Conservation (phyloP, 208 protist species). For the Acanthamoeba culbertsoni region DNA sequence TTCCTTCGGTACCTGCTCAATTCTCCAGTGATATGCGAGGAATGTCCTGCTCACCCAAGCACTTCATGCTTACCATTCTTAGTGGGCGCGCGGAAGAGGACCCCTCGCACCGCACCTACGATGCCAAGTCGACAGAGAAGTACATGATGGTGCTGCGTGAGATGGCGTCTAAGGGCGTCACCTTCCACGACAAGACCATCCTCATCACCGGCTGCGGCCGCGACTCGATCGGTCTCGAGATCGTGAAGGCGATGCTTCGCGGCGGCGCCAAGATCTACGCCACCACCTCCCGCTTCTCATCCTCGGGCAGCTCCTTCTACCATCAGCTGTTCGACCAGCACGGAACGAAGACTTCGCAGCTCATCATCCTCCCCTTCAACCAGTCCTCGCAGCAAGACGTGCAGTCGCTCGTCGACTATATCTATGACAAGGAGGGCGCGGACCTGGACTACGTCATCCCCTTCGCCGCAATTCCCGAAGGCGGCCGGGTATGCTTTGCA, state of each 20-base stretch:
- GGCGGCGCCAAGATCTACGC: conserved; percentile 61
- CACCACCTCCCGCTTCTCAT: conserved; percentile 77
- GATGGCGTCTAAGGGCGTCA: conserved; percentile 73
- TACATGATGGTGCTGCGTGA: conserved; percentile 57
- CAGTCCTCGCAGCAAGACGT: conserved; percentile 75
- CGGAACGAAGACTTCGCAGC: conserved; percentile 74
- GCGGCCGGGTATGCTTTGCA: conserved; percentile 63
- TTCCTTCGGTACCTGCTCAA: not conserved
- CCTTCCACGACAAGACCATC: conserved; percentile 76
- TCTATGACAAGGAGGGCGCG: conserved; percentile 75
- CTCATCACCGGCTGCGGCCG: conserved; percentile 82
- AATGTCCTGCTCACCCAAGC: not conserved
- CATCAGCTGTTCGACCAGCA: conserved; percentile 77
- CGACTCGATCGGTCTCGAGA: conserved; percentile 79
- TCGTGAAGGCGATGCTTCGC: conserved; percentile 54
- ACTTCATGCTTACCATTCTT: not conserved
- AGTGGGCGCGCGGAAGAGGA: not conserved
- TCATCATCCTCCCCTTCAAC: conserved; percentile 84
- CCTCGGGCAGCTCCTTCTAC: conserved; percentile 72
- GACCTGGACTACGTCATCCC: conserved; percentile 85
- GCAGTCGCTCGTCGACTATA: conserved; percentile 79
- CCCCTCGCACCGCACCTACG: conserved; percentile 32
- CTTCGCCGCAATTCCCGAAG: conserved; percentile 84
- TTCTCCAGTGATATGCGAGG: not conserved
- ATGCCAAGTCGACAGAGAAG: conserved; percentile 20